These are phyloP conservation scores for Salix exigua DNA, from an alignment of 345 rosid species.

Conservation along the genomic window DNA sequence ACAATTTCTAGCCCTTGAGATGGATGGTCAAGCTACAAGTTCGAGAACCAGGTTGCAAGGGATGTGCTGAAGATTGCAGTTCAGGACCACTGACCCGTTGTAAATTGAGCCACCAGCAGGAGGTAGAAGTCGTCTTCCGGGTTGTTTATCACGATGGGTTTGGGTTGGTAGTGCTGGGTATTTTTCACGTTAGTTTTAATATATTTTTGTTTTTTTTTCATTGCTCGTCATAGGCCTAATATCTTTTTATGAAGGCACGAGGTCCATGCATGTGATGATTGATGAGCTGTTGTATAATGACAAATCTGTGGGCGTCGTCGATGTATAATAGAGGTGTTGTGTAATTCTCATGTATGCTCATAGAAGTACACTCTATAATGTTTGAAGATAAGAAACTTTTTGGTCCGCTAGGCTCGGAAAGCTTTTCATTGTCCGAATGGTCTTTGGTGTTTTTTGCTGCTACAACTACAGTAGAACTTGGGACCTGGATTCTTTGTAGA, in stretches of 20 bases:
- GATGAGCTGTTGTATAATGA: slow-evolving; percentile 29
- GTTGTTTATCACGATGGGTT: slow-evolving; percentile 28
- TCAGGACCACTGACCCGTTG: slow-evolving; percentile 27
- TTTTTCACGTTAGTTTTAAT: slow-evolving; percentile 40
- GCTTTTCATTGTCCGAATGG: slow-evolving; percentile 10
- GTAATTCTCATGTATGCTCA: slow-evolving; percentile 27
- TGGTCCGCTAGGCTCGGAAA: slow-evolving; percentile 16
- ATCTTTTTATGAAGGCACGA: slow-evolving; percentile 19
- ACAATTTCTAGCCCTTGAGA: slow-evolving; percentile 25
- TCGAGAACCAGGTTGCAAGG: slow-evolving; percentile 30
- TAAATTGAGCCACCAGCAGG: slow-evolving; percentile 52
- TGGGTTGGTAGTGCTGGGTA: slow-evolving; percentile 37
- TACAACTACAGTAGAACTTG: background rate
- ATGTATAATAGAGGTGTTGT: slow-evolving; percentile 52
- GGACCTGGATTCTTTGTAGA: background rate
- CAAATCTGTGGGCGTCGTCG: slow-evolving; percentile 32
- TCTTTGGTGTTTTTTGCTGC: background rate
- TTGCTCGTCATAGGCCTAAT: slow-evolving; percentile 31
- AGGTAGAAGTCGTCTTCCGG: slow-evolving; percentile 26
- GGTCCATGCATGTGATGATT: slow-evolving; percentile 29
- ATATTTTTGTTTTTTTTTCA: background rate
- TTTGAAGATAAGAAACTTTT: slow-evolving; percentile 34
- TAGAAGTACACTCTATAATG: slow-evolving; percentile 39
- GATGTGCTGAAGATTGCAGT: slow-evolving; percentile 23
- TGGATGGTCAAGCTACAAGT: slow-evolving; percentile 31